A percentile compares a stretch with the other conserved stretches of the same genome.
Evolutionary conservation across 805 yeast species (phyloP).

Genomic region (Metschnikowia dekortorum): DNA sequence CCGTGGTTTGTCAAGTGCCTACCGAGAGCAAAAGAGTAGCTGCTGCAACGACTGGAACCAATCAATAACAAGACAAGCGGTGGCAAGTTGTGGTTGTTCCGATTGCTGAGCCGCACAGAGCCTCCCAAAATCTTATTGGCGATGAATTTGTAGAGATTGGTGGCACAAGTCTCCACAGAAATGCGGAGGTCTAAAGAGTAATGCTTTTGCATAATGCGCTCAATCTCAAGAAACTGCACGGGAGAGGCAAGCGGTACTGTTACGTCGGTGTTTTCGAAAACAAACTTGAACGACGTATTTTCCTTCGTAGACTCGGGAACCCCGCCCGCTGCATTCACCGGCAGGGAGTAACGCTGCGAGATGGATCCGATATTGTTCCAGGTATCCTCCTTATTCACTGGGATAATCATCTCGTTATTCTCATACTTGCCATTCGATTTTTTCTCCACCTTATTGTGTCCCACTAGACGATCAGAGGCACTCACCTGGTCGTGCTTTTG

Average conservation of each 20-base stretch:
- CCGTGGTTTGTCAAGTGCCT: constrained; percentile 75
- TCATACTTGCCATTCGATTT: constrained; percentile 48
- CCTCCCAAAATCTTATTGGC: constrained; percentile 64
- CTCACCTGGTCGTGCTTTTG: constrained; percentile 57
- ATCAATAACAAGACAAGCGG: constrained; percentile 69
- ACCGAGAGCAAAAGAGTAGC: constrained; percentile 72
- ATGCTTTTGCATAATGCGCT: constrained; percentile 48
- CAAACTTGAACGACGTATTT: constrained; percentile 7
- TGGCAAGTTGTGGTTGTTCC: constrained; percentile 68
- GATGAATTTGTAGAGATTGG: constrained; percentile 58
- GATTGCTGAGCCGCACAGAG: constrained; percentile 50
- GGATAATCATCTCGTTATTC: constrained; percentile 71
- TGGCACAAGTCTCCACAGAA: constrained; percentile 63
- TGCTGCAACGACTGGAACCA: constrained; percentile 74
- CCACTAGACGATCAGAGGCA: constrained; percentile 63
- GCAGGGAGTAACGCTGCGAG: constrained; percentile 15
- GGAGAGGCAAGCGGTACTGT: constrained; percentile 64
- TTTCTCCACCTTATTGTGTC: constrained; percentile 55
- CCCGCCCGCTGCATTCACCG: constrained; percentile 5
- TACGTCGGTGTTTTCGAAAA: constrained; percentile 13
- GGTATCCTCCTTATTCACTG: constrained; percentile 37
- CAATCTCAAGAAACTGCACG: constrained; percentile 73
- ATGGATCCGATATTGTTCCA: constrained; percentile 48
- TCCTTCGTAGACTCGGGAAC: constrained; percentile 1
- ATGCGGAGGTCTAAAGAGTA: constrained; percentile 47